Percentiles rank a stretch among this genome's conserved stretches.
Conservation (phyloP, 2,329 filamentous ascomycete genomes). For the Ascocoryne sarcoides region DNA sequence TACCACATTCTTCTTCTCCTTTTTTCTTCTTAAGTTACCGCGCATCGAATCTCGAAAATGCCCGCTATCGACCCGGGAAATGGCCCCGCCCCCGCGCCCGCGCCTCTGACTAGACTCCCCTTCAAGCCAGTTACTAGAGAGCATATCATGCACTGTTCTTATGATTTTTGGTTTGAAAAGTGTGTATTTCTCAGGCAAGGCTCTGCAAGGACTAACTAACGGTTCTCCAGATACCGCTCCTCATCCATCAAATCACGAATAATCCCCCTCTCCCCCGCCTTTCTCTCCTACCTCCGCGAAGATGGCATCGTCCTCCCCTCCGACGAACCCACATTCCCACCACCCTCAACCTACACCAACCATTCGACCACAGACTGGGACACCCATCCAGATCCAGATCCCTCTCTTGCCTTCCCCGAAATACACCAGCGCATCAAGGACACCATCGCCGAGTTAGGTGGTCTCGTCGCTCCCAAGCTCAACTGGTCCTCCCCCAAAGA, state of each 20-base stretch:
- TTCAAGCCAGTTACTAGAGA: slow-evolving; percentile 79
- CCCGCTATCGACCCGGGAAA: slow-evolving; percentile 17
- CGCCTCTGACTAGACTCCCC: slow-evolving; percentile 37
- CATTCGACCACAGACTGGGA: slow-evolving; percentile 52
- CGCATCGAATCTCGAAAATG: no score
- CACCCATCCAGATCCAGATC: slow-evolving; percentile 28
- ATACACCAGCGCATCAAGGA: slow-evolving; percentile 69
- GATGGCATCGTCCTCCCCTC: slow-evolving; percentile 86
- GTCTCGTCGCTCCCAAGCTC: slow-evolving; percentile 81
- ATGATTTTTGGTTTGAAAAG: slow-evolving; percentile 82
- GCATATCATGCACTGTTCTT: slow-evolving; percentile 91
- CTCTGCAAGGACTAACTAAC: slow-evolving; percentile 7
- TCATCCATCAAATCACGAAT: slow-evolving; percentile 80
- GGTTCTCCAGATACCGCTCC: slow-evolving; percentile 57
- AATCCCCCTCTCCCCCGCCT: slow-evolving; percentile 65
- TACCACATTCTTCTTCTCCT: no score
- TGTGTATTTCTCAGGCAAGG: slow-evolving; percentile 30
- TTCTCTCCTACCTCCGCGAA: slow-evolving; percentile 79
- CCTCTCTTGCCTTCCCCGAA: slow-evolving; percentile 44
- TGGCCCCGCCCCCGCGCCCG: slow-evolving; percentile 8
- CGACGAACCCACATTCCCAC: slow-evolving; percentile 26
- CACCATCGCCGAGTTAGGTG: slow-evolving; percentile 73
- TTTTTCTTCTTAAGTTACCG: no score
- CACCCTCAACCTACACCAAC: slow-evolving; percentile 20
- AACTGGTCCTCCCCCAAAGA: slow-evolving; percentile 98